Conservation (phyloP, 768 basidiomycete species). For the Rhizopogon sp. region DNA sequence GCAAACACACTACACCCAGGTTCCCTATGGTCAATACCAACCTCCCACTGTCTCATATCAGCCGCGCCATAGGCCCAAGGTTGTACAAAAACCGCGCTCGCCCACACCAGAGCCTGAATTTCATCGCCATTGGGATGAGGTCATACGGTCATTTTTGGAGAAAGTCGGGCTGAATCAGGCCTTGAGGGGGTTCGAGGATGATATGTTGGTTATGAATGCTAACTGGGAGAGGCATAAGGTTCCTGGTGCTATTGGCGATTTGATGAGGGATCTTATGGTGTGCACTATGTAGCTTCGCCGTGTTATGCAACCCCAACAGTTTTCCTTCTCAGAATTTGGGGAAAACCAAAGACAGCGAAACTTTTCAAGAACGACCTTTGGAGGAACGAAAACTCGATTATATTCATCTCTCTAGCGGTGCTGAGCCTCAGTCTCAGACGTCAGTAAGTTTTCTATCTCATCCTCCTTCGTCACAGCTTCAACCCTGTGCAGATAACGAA, state of each 20-base stretch:
- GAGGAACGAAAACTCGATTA: conserved; percentile 71
- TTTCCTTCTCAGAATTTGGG: conserved; percentile 20
- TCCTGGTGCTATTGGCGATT: conserved; percentile 47
- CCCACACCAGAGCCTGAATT: conserved; percentile 38
- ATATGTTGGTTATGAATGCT: conserved; percentile 64
- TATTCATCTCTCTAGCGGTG: conserved; percentile 42
- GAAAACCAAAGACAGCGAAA: conserved; percentile 23
- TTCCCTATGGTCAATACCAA: conserved; percentile 30
- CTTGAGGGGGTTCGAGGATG: conserved; percentile 58
- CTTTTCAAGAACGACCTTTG: conserved; percentile 31
- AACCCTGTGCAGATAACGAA: conserved; percentile 45
- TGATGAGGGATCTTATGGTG: conserved; percentile 50
- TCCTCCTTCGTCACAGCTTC: background rate
- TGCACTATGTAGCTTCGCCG: conserved; percentile 12
- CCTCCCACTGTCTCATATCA: conserved; percentile 18
- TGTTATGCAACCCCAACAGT: background rate
- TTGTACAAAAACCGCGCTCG: conserved; percentile 20
- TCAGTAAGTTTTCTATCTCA: conserved; percentile 41
- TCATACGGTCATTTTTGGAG: conserved; percentile 47
- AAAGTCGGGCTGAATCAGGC: conserved; percentile 55
- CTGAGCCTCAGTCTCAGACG: conserved; percentile 47
- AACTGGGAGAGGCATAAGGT: conserved; percentile 60
- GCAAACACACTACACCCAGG: conserved; percentile 28
- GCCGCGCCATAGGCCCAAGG: conserved; percentile 26
- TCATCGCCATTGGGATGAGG: conserved; percentile 58